Evolutionary conservation across 306 rosid genomes (phyloP).

Genomic region (Fragaria nilgerrensis): DNA sequence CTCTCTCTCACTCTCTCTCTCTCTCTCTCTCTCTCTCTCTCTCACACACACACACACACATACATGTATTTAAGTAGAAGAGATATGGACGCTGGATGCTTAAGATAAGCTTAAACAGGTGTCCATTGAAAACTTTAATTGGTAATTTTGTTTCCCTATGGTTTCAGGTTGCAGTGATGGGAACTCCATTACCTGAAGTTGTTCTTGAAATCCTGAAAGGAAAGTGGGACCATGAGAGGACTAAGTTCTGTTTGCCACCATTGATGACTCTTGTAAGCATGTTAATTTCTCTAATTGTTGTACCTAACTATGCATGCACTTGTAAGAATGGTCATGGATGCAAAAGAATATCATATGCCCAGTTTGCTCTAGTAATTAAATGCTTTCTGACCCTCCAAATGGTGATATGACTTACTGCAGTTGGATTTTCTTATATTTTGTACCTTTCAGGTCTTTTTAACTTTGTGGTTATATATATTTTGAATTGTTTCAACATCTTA

Average conservation of each 20-base stretch:
- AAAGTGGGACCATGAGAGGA: conserved; percentile 86
- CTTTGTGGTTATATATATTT: background rate
- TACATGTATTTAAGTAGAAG: background rate
- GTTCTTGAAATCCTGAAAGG: conserved; percentile 58
- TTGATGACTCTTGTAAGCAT: conserved; percentile 88
- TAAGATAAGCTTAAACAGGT: background rate
- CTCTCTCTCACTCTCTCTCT: too few relatives aligned
- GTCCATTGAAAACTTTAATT: background rate
- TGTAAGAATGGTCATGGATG: conserved; percentile 7
- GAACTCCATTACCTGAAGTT: conserved; percentile 55
- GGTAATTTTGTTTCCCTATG: background rate
- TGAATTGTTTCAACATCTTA: background rate
- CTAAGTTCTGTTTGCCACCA: conserved; percentile 89
- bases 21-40: too few relatives aligned
- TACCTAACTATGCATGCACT: conserved; percentile 16
- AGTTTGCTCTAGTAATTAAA: background rate
- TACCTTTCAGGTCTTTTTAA: background rate
- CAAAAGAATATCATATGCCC: background rate
- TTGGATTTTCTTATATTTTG: background rate
- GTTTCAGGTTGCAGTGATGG: conserved; percentile 55
- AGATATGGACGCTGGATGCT: background rate
- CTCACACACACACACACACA: too few relatives aligned
- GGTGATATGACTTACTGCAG: background rate
- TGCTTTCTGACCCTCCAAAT: background rate
- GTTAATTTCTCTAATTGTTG: conserved; percentile 21